A percentile compares a stretch with the other conserved stretches of the same genome.
Conservation (phyloP, 2,329 filamentous ascomycete genomes). For the Exophiala aquamarina region DNA sequence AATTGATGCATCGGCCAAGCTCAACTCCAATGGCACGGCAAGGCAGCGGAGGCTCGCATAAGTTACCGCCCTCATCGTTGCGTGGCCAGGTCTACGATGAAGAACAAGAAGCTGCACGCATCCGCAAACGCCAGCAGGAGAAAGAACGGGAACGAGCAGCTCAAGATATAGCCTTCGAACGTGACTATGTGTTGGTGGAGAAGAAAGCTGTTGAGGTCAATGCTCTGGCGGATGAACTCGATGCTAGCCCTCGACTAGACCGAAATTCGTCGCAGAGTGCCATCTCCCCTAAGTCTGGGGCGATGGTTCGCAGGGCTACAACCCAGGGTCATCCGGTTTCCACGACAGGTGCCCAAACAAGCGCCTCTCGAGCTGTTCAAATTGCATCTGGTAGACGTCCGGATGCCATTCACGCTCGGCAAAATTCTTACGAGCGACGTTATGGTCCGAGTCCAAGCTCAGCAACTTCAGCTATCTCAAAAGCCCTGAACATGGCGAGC, state of each 20-base stretch:
- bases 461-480: slow-evolving; percentile 87
- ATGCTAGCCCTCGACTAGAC: slow-evolving; percentile 71
- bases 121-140: slow-evolving; percentile 35
- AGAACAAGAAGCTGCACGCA: slow-evolving; percentile 32
- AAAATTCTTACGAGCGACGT: slow-evolving; percentile 77
- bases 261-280: slow-evolving; percentile 45
- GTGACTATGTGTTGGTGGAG: slow-evolving; percentile 94
- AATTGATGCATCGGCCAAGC: slow-evolving; percentile 36
- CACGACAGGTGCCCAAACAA: slow-evolving; percentile 66
- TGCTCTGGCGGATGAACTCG: slow-evolving; percentile 91
- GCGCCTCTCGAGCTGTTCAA: slow-evolving; percentile 72
- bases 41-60: slow-evolving; percentile 45
- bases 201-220: slow-evolving; percentile 96
- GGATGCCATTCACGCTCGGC: slow-evolving; percentile 65
- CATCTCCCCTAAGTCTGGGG: slow-evolving; percentile 57
- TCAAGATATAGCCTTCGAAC: slow-evolving; percentile 84
- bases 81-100: slow-evolving; percentile 47
- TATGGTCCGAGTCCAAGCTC: slow-evolving; percentile 73
- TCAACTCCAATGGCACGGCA: slow-evolving; percentile 61
- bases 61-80: slow-evolving; percentile 43
- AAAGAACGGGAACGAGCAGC: slow-evolving; percentile 65
- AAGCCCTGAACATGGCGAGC: slow-evolving; percentile 92
- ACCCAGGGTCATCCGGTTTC: slow-evolving; percentile 72
- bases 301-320: slow-evolving; percentile 73
- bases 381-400: slow-evolving; percentile 67